Evolutionary conservation across 2,329 filamentous ascomycete species (phyloP).

Genomic region (Grosmannia penicillata): DNA sequence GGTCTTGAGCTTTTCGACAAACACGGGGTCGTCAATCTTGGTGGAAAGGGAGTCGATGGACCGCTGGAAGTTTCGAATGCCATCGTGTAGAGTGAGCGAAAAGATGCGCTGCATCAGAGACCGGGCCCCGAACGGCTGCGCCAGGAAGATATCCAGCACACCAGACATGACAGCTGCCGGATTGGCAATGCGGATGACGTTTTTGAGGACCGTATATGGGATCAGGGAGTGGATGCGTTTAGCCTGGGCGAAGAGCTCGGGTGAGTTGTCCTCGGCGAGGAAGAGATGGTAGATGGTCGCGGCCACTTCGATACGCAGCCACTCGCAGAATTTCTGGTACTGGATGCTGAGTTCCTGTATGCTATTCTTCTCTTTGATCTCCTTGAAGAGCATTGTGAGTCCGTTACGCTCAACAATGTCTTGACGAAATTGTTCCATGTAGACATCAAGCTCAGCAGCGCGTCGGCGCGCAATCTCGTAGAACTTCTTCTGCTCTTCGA

Average conservation of each 20-base stretch:
- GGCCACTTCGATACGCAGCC: conserved; percentile 92
- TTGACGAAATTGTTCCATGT: conserved; percentile 78
- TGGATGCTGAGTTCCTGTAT: conserved; percentile 84
- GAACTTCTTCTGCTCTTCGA: conserved; percentile 86
- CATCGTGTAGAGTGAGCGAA: conserved; percentile 77
- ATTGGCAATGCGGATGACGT: conserved; percentile 91
- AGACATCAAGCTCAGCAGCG: conserved; percentile 85
- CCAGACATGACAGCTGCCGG: conserved; percentile 95
- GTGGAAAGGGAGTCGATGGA: conserved; percentile 63
- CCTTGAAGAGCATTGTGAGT: conserved; percentile 79
- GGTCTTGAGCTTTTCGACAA: conserved; percentile 66
- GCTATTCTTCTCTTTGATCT: conserved; percentile 79
- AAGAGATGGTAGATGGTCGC: conserved; percentile 96
- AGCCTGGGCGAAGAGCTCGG: conserved; percentile 85
- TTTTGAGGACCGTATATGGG: conserved; percentile 86
- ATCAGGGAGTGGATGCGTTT: conserved; percentile 91
- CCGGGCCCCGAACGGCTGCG: conserved; percentile 81
- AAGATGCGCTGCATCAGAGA: conserved; percentile 93
- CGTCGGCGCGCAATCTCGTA: conserved; percentile 89
- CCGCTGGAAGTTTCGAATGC: conserved; percentile 73
- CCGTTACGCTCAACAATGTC: conserved; percentile 63
- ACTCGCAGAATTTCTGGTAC: conserved; percentile 96
- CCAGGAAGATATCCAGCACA: conserved; percentile 85
- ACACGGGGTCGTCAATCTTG: conserved; percentile 69
- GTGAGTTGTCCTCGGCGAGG: conserved; percentile 93